Evolutionary conservation across 352 stramenopile species (phyloP), one percentile per base, ranked within the genome.

Genomic region (Phytophthora fragariaefolia): DNA sequence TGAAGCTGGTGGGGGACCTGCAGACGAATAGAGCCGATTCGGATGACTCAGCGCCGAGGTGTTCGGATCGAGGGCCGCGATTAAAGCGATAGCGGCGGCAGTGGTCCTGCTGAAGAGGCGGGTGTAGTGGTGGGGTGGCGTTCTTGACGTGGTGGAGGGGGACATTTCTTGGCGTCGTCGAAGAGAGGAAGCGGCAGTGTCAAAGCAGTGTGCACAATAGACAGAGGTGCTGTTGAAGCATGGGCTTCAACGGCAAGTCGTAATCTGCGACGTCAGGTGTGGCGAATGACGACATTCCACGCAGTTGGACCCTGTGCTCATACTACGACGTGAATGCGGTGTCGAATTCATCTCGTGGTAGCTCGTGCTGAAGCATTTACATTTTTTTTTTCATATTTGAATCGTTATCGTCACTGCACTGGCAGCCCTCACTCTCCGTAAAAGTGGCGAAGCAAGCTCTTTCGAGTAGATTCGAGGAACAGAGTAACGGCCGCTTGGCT

Each of bases 401-500:
- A 42, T 42, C 15, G n/a, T n/a, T 42, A 20, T 17, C 7, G 13
- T 42, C 18, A 17, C 6, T n/a, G n/a, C n/a, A n/a, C n/a, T n/a
- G n/a, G n/a, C n/a, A n/a, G n/a, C n/a, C n/a, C n/a, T 73, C 54
- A 67, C 10, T 72, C 49, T 51, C 32, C 55, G 54, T 79, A 76
- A 49, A 79, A 76, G 17, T 65, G 58, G 6, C 8, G 12, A 26
- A 79, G 52, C 22, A 79, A 49, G 57, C 52, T 62, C 20, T 62
- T 73, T 46, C 62, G 54, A 12, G 56, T 63, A 6, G 45, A 26
- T 32, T 77, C 27, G n/a, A 79, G 72, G 42, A 77, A 75, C 6
- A 49, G 56, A 50, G 20, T 27, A 20, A 73, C 68, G 17, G 34
- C 34, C 2, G 30, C 18, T 61, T 63, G 34, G 12, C 28, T 58